These are phyloP conservation scores for Flaveria brownii DNA, from an alignment of 129 eudicot genomes.

Conservation along the genomic window DNA sequence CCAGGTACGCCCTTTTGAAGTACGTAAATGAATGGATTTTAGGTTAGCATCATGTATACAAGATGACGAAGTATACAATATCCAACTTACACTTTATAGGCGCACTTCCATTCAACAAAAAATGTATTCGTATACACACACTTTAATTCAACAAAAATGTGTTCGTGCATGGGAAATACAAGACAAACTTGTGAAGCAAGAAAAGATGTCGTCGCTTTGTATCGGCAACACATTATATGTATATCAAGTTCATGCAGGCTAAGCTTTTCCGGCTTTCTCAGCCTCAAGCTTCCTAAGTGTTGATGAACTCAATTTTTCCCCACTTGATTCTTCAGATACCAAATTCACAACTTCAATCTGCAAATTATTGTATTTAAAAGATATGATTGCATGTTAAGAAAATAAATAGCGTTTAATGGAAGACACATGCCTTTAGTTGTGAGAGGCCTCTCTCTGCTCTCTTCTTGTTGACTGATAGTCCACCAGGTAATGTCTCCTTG, in stretches of 20 bases:
- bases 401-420: not conserved
- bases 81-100: not conserved
- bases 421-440: constrained; percentile 62
- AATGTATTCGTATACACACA: not conserved
- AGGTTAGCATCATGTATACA: constrained; percentile 14
- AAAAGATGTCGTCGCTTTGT: not conserved
- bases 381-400: not conserved
- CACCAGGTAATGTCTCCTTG: constrained; percentile 93
- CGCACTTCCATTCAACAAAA: constrained; percentile 12
- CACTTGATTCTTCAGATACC: constrained; percentile 57
- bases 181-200: not conserved
- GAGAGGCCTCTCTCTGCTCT: constrained; percentile 86
- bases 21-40: constrained; percentile 7
- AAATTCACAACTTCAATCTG: constrained; percentile 87
- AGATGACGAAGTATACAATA: not conserved
- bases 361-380: not conserved
- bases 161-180: not conserved
- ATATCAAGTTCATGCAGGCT: constrained; percentile 21
- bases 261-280: constrained; percentile 45
- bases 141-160: constrained; percentile 6
- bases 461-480: constrained; percentile 80
- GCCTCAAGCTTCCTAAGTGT: constrained; percentile 74
- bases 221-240: constrained; percentile 19
- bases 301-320: constrained; percentile 70
- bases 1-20: no score